Conservation (phyloP, 192 early-diverging fungal genomes). For the Dispira simplex region DNA sequence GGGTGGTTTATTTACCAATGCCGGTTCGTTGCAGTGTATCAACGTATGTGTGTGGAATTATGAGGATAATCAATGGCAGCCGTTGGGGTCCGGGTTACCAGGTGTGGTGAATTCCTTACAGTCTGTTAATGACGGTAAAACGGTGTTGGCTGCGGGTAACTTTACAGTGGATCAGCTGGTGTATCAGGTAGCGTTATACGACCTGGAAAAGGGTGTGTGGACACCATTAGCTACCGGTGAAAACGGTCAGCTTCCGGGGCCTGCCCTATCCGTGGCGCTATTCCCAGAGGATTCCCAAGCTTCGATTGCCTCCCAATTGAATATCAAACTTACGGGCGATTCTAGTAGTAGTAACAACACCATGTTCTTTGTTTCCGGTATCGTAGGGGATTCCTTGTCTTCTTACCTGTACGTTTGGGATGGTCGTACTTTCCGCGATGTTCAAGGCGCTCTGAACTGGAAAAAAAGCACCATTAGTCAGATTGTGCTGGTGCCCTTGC, state of each 20-base stretch:
- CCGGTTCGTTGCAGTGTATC: constrained; percentile 21
- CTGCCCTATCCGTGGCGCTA: constrained; percentile 26
- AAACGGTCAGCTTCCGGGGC: constrained; percentile 30
- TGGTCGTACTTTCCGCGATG: constrained; percentile 21
- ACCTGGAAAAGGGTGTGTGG: constrained; percentile 31
- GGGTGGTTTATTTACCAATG: constrained; percentile 26
- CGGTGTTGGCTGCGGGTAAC: neutral
- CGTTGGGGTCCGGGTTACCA: constrained; percentile 16
- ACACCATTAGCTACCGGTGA: constrained; percentile 16
- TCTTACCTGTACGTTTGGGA: constrained; percentile 37
- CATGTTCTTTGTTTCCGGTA: constrained; percentile 22
- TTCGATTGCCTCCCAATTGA: neutral
- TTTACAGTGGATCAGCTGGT: constrained; percentile 18
- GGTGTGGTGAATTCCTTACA: constrained; percentile 18
- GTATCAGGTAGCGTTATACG: constrained; percentile 29
- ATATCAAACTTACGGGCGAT: neutral
- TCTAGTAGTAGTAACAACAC: no score
- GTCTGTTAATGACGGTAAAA: constrained; percentile 9
- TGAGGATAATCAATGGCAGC: constrained; percentile 30
- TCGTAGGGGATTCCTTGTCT: constrained; percentile 11
- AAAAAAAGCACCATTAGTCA: neutral
- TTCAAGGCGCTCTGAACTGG: constrained; percentile 9
- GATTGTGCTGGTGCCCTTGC: neutral
- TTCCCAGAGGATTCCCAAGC: constrained; percentile 15
- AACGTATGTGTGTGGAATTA: constrained; percentile 30